These are phyloP conservation scores for Globisporangium heterothallicum DNA, from an alignment of 352 stramenopile genomes.

Conservation along the genomic window DNA sequence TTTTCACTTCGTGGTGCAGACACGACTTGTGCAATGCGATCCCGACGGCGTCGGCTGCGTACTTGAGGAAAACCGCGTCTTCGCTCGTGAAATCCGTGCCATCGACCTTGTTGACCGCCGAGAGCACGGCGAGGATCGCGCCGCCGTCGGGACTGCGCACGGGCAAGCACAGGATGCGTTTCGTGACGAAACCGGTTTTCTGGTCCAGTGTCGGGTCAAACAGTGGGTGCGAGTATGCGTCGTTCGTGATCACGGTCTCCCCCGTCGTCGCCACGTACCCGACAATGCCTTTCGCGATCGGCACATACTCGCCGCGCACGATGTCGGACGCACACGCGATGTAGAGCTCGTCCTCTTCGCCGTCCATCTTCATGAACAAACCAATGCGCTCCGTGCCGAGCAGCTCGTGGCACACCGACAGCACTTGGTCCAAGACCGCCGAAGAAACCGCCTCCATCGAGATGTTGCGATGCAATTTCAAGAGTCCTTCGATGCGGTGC, in stretches of 20 bases:
- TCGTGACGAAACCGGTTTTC: slow-evolving; percentile 58
- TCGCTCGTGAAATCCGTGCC: slow-evolving; percentile 59
- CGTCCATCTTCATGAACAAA: slow-evolving; percentile 65
- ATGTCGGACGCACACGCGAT: slow-evolving; percentile 56
- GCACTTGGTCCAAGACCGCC: slow-evolving; percentile 50
- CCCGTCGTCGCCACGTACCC: slow-evolving; percentile 59
- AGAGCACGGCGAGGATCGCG: slow-evolving; percentile 54
- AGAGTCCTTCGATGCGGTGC: slow-evolving; percentile 57
- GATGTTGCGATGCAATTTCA: slow-evolving; percentile 70
- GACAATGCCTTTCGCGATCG: slow-evolving; percentile 64
- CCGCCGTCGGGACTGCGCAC: slow-evolving; percentile 53
- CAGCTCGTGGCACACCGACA: slow-evolving; percentile 68
- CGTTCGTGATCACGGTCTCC: slow-evolving; percentile 64
- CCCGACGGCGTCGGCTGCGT: slow-evolving; percentile 58
- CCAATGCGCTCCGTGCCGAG: slow-evolving; percentile 59
- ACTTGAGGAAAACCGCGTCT: slow-evolving; percentile 69
- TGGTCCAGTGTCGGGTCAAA: slow-evolving; percentile 66
- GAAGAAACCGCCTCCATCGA: slow-evolving; percentile 61
- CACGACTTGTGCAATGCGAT: slow-evolving; percentile 67
- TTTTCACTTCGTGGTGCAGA: slow-evolving; percentile 62
- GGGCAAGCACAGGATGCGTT: slow-evolving; percentile 55
- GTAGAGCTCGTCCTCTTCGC: slow-evolving; percentile 65
- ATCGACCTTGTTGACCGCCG: slow-evolving; percentile 71
- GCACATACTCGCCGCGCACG: slow-evolving; percentile 59
- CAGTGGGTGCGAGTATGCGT: slow-evolving; percentile 51